A percentile compares a stretch with the other conserved stretches of the same genome.
Conservation (phyloP, 441 rosid genomes). For the Raphanus hybrid region DNA sequence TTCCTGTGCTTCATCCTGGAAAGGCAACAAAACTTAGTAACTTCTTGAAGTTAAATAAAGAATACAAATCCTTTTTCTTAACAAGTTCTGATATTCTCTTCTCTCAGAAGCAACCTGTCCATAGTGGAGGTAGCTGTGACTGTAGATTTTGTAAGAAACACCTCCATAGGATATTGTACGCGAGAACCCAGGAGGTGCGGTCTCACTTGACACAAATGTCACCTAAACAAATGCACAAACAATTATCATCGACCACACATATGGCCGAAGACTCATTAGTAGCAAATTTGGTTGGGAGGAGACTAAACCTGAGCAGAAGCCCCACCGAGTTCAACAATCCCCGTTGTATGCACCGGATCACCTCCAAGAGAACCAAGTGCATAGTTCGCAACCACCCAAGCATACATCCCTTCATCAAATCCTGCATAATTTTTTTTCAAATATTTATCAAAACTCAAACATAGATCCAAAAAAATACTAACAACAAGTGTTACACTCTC, state of each 20-base stretch:
- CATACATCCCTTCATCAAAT: slow-evolving; percentile 86
- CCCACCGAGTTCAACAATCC: slow-evolving; percentile 87
- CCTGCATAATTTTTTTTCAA: slow-evolving; percentile 40
- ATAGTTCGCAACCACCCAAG: slow-evolving; percentile 84
- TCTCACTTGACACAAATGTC: slow-evolving; percentile 68
- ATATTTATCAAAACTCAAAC: neutral
- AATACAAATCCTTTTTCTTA: neutral
- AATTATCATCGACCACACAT: slow-evolving; percentile 1
- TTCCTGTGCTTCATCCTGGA: slow-evolving; percentile 80
- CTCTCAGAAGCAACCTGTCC: slow-evolving; percentile 66
- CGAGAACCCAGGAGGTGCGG: slow-evolving; percentile 64
- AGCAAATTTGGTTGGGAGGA: neutral
- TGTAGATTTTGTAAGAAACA: slow-evolving; percentile 68
- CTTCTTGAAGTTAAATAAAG: slow-evolving; percentile 9
- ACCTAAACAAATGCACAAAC: slow-evolving; percentile 53
- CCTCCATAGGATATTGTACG: slow-evolving; percentile 60
- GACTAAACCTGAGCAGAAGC: slow-evolving; percentile 84
- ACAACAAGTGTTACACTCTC: neutral
- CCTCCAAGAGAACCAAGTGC: slow-evolving; percentile 78
- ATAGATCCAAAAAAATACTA: neutral
- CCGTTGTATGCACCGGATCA: slow-evolving; percentile 68
- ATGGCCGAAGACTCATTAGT: neutral
- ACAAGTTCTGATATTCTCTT: neutral
- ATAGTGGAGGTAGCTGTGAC: slow-evolving; percentile 86
- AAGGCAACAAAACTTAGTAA: slow-evolving; percentile 30